phyloP scores from a whole-genome alignment of 306 rosid genomes.

The Hippophae rhamnoides region DNA sequence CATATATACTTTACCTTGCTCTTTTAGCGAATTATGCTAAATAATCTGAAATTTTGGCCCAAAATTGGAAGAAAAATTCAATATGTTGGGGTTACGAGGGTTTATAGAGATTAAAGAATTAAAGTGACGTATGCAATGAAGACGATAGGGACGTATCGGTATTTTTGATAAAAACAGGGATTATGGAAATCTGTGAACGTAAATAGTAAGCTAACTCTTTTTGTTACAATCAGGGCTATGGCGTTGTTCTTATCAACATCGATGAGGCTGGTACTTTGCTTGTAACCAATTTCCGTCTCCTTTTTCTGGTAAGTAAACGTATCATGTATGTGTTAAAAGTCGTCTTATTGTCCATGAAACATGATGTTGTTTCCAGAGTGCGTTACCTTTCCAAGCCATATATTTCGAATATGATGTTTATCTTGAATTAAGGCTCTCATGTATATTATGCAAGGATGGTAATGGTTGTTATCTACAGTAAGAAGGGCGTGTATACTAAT shows the following conservation, averaged over 20 bases:
- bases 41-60: no score
- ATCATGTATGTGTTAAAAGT: slow-evolving; percentile 13
- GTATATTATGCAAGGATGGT: background rate
- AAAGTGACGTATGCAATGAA: no score
- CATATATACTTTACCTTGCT: background rate
- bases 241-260: slow-evolving; percentile 88
- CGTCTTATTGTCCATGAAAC: slow-evolving; percentile 6
- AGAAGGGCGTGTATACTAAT: no score
- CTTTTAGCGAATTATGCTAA: background rate
- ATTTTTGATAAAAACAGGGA: no score
- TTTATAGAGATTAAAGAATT: no score
- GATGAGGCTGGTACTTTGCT: slow-evolving; percentile 86
- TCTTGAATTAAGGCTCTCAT: background rate
- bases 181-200: no score
- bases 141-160: no score
- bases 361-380: slow-evolving; percentile 1
- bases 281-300: slow-evolving; percentile 82
- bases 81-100: no score
- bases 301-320: slow-evolving; percentile 68
- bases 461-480: background rate
- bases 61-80: no score
- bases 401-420: background rate
- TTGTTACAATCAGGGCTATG: slow-evolving; percentile 58
- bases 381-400: background rate
- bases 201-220: no score